Evolutionary conservation across 768 basidiomycete genomes (phyloP).

Genomic region (Epithele typhae): DNA sequence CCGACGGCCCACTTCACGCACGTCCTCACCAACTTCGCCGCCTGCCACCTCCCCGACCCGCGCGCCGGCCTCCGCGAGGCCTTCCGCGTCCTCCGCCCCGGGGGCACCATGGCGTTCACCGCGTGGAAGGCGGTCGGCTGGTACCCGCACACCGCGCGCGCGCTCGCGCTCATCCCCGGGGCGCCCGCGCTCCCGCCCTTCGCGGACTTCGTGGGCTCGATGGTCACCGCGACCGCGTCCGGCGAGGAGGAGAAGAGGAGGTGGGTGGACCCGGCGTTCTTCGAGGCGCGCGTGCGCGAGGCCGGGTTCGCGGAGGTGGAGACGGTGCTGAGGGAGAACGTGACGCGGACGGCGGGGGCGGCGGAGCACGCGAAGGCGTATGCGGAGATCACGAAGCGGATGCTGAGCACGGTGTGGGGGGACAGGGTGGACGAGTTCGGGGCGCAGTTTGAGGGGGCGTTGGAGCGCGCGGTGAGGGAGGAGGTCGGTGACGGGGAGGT

Average conservation of each 20-base stretch:
- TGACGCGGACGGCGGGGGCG: neutral
- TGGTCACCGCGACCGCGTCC: neutral
- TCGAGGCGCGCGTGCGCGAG: neutral
- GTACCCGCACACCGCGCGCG: neutral
- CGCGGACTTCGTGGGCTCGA: neutral
- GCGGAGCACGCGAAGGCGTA: neutral
- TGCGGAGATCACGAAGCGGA: neutral
- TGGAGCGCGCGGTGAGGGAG: neutral
- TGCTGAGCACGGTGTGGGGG: neutral
- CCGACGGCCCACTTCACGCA: conserved; percentile 2
- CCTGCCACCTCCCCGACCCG: neutral
- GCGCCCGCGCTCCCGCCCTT: neutral
- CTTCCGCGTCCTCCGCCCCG: conserved; percentile 2
- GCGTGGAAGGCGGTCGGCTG: neutral
- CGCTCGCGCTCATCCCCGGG: neutral
- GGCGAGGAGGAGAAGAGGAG: neutral
- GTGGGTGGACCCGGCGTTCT: neutral
- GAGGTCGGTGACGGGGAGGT: conserved; percentile 1
- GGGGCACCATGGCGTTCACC: neutral
- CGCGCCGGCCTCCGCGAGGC: neutral
- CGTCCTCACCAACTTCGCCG: conserved; percentile 1
- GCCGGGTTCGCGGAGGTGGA: neutral
- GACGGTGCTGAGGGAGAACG: neutral
- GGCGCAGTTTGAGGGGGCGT: neutral
- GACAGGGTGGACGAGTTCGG: neutral